Conservation (phyloP, 2,329 filamentous ascomycete species). For the Ceratocystis huliohia region DNA sequence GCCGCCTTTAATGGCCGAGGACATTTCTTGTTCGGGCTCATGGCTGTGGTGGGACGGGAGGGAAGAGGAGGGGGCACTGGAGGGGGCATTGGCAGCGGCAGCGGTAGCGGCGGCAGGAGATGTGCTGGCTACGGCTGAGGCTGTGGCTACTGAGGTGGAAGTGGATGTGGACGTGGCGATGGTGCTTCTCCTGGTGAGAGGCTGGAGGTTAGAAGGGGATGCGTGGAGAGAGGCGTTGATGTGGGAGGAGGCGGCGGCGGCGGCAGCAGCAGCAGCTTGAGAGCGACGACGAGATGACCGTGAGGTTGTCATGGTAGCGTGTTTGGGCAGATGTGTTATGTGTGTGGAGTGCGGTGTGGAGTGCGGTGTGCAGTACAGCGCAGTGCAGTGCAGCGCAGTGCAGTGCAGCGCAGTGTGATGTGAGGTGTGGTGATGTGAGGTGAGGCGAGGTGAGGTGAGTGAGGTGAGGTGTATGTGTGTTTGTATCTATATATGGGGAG, state of each 20-base stretch:
- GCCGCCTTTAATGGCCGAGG: slow-evolving; percentile 36
- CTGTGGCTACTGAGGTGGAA: not conserved
- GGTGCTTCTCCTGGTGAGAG: not conserved
- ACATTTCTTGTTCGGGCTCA: slow-evolving; percentile 13
- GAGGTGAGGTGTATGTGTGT: too few relatives aligned
- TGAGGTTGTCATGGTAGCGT: slow-evolving; percentile 3
- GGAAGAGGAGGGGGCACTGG: slow-evolving; percentile 3
- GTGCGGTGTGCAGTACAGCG: too few relatives aligned
- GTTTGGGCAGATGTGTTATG: not conserved
- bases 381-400: too few relatives aligned
- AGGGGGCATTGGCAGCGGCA: not conserved
- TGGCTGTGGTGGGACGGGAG: not conserved
- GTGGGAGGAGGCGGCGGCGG: slow-evolving; percentile 1
- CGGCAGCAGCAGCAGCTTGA: not conserved
- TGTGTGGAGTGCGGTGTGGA: too few relatives aligned
- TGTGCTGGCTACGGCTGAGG: not conserved
- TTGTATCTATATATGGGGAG: too few relatives aligned
- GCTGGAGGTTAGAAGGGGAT: not conserved
- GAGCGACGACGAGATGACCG: slow-evolving; percentile 14
- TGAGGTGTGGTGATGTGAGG: too few relatives aligned
- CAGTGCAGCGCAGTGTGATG: too few relatives aligned
- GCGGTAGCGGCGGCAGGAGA: not conserved
- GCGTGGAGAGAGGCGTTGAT: not conserved
- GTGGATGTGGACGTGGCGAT: not conserved
- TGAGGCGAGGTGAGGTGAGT: too few relatives aligned